Evolutionary conservation across 2,329 filamentous ascomycete species (phyloP).

Genomic region (Rosellinia necatrix): DNA sequence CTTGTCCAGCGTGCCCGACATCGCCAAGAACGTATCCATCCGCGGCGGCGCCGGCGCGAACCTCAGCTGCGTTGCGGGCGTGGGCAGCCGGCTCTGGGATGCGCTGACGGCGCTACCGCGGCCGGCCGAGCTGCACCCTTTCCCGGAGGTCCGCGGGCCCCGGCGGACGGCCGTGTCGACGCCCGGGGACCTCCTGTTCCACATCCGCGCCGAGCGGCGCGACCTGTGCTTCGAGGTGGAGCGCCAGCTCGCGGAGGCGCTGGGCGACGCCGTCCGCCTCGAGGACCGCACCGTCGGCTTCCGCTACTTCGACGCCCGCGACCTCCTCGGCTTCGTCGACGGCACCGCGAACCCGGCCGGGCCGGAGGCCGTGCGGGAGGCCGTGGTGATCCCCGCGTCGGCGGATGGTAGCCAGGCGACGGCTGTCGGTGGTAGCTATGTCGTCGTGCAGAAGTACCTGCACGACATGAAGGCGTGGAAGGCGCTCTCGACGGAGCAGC

Average conservation of each 20-base stretch:
- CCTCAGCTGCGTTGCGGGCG: slow-evolving; percentile 59
- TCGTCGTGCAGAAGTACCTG: slow-evolving; percentile 64
- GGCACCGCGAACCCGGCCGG: slow-evolving; percentile 63
- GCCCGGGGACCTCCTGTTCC: slow-evolving; percentile 61
- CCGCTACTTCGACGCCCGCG: slow-evolving; percentile 63
- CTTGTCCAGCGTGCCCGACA: slow-evolving; percentile 49
- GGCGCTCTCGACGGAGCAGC: slow-evolving; percentile 51
- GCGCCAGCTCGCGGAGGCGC: slow-evolving; percentile 54
- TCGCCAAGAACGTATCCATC: slow-evolving; percentile 58
- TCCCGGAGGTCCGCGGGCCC: slow-evolving; percentile 51
- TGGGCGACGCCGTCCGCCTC: slow-evolving; percentile 53
- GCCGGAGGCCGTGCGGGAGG: slow-evolving; percentile 44
- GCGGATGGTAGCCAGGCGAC: slow-evolving; percentile 44
- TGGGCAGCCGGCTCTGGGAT: slow-evolving; percentile 59
- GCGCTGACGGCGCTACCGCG: slow-evolving; percentile 47
- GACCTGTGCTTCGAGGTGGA: slow-evolving; percentile 65
- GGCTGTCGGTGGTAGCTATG: slow-evolving; percentile 56
- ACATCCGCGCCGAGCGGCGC: slow-evolving; percentile 60
- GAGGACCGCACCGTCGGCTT: slow-evolving; percentile 61
- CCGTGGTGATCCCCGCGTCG: slow-evolving; percentile 47
- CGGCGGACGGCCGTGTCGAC: slow-evolving; percentile 59
- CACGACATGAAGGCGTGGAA: slow-evolving; percentile 57
- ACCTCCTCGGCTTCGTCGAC: slow-evolving; percentile 64
- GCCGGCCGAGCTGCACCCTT: slow-evolving; percentile 57
- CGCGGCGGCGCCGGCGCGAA: slow-evolving; percentile 52